A percentile compares a stretch with the other conserved stretches of the same genome.
phyloP scores from a whole-genome alignment of 2,329 filamentous ascomycete species.

The Phyllosticta citrichinensis region DNA sequence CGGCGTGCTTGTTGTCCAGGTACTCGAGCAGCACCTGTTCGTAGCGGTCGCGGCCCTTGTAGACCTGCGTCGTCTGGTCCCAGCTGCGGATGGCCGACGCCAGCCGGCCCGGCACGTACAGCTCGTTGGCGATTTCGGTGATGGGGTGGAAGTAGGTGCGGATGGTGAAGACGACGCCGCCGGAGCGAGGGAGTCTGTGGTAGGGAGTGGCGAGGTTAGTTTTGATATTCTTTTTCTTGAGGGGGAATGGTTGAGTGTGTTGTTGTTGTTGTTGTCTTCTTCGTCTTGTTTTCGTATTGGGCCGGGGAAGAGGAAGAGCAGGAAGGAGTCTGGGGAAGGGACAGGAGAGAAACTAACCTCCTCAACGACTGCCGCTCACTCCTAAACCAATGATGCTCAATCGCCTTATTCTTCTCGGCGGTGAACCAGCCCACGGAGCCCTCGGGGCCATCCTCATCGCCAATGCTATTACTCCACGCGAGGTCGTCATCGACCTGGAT shows the following conservation, averaged over 20 bases:
- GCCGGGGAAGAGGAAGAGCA: neutral
- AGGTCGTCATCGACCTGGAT: conserved; percentile 73
- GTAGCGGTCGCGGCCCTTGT: conserved; percentile 72
- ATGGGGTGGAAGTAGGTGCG: conserved; percentile 70
- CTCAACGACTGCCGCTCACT: conserved; percentile 64
- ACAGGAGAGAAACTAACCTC: conserved; percentile 29
- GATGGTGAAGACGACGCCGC: conserved; percentile 59
- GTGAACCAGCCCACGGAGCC: conserved; percentile 59
- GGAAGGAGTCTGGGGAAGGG: neutral
- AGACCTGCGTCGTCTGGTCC: conserved; percentile 65
- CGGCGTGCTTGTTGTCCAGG: conserved; percentile 61
- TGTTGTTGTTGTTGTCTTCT: too few relatives aligned
- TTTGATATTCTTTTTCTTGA: neutral
- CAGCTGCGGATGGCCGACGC: conserved; percentile 73
- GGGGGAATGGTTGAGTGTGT: neutral
- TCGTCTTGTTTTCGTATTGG: neutral
- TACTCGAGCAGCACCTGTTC: conserved; percentile 64
- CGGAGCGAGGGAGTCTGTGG: conserved; percentile 33
- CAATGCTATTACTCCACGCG: conserved; percentile 68
- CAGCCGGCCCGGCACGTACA: conserved; percentile 66
- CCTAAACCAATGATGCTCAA: conserved; percentile 66
- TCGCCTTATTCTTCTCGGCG: conserved; percentile 61
- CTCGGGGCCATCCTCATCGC: conserved; percentile 52
- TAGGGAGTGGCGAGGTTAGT: neutral
- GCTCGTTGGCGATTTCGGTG: conserved; percentile 56